A percentile compares a stretch with the other conserved stretches of the same genome.
phyloP scores from a whole-genome alignment of 228 moss, liverwort and hornwort species.

The Sphagnum magellanicum region DNA sequence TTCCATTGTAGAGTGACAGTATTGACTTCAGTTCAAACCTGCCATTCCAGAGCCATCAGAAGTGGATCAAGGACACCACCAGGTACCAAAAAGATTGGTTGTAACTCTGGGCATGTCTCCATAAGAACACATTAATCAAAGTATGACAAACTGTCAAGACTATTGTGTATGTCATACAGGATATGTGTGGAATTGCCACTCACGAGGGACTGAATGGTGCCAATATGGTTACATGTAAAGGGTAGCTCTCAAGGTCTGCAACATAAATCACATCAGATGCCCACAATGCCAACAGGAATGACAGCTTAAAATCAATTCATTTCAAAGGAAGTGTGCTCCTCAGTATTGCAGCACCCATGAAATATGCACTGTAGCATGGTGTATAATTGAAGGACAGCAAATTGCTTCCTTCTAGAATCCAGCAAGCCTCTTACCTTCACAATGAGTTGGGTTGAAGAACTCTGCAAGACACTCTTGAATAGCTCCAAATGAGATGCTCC shows the following conservation, averaged over 20 bases:
- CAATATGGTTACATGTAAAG: slow-evolving; percentile 71
- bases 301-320: no score
- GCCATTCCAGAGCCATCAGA: slow-evolving; percentile 1
- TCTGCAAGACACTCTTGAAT: slow-evolving; percentile 72
- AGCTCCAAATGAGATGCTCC: slow-evolving; percentile 62
- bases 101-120: no score
- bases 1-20: slow-evolving; percentile 57
- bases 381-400: no score
- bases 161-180: no score
- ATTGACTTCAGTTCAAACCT: slow-evolving; percentile 85
- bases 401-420: no score
- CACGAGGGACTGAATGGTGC: slow-evolving; percentile 90
- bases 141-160: no score
- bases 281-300: no score
- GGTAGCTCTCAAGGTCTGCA: slow-evolving; percentile 74
- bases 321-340: no score
- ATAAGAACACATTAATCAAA: neutral
- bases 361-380: no score
- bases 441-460: slow-evolving; percentile 76
- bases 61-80: no score
- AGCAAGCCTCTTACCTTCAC: slow-evolving; percentile 37
- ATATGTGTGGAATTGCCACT: slow-evolving; percentile 12
- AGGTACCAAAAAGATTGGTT: no score
- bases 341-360: no score
- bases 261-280: neutral